Conservation (phyloP, 2,329 filamentous ascomycete genomes). For the Akanthomyces muscarius region DNA sequence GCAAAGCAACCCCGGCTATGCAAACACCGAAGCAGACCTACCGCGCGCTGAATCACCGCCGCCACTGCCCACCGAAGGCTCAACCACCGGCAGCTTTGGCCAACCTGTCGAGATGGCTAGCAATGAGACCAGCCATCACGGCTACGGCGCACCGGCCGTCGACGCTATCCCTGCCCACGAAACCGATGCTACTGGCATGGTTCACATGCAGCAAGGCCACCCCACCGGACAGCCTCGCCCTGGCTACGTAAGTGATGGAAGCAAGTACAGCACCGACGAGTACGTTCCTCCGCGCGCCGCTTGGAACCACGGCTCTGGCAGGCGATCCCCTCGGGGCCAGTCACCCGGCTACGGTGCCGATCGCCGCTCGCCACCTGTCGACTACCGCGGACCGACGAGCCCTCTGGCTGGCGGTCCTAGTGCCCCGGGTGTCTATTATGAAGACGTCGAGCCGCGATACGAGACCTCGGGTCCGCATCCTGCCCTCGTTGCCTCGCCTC, state of each 20-base stretch:
- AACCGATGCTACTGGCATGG: constrained; percentile 68
- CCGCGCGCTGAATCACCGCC: constrained; percentile 63
- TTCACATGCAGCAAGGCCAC: constrained; percentile 60
- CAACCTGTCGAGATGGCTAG: constrained; percentile 80
- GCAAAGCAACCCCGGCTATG: constrained; percentile 32
- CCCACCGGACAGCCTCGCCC: constrained; percentile 39
- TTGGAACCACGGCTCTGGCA: constrained; percentile 48
- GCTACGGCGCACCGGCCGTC: constrained; percentile 31
- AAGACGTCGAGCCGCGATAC: constrained; percentile 90
- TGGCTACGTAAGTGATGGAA: constrained; percentile 60
- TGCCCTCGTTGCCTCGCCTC: constrained; percentile 25
- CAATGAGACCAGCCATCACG: constrained; percentile 42
- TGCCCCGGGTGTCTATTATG: constrained; percentile 64
- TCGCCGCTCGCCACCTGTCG: constrained; percentile 29
- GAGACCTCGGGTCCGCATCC: constrained; percentile 32
- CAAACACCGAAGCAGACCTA: constrained; percentile 41
- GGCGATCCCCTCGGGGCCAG: constrained; percentile 43
- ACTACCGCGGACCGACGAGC: constrained; percentile 33
- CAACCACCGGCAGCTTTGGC: constrained; percentile 42
- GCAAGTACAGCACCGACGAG: constrained; percentile 70
- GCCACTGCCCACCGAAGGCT: constrained; percentile 48
- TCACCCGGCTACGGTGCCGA: constrained; percentile 39
- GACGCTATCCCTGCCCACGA: constrained; percentile 58
- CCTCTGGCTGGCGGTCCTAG: constrained; percentile 32
- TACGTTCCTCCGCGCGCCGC: constrained; percentile 59